phyloP scores from a whole-genome alignment of 306 rosid genomes.

The Fragaria ananassa region DNA sequence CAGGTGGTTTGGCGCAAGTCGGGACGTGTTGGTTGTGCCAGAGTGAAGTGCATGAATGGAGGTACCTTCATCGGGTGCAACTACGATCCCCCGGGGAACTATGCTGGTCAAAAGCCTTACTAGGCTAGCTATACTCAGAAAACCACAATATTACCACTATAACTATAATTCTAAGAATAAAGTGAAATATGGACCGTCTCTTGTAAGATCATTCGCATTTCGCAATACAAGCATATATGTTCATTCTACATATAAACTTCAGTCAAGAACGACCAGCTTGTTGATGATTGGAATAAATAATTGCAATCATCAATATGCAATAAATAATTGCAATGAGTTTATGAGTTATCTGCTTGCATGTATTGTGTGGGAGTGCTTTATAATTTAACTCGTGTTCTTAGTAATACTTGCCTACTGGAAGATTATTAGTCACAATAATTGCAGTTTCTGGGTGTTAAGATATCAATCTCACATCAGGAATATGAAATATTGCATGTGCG shows the following conservation, averaged over 20 bases:
- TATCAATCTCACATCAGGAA: too few species aligned
- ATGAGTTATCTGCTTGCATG: not conserved
- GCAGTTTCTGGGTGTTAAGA: not conserved
- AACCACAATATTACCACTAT: not conserved
- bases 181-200: too few species aligned
- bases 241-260: not conserved
- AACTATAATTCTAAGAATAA: not conserved
- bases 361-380: not conserved
- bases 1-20: constrained; percentile 31
- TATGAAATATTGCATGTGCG: too few species aligned
- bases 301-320: too few species aligned
- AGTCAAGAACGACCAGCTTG: not conserved
- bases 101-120: constrained; percentile 36
- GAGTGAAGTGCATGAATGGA: constrained; percentile 29
- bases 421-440: not conserved
- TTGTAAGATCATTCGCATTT: not conserved
- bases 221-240: not conserved
- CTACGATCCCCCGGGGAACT: constrained; percentile 56
- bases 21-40: constrained; percentile 5
- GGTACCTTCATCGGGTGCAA: constrained; percentile 53
- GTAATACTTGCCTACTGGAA: not conserved
- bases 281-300: not conserved
- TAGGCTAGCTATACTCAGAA: not conserved
- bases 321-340: not conserved
- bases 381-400: too few species aligned